Base-by-base conservation (phyloP, 257 asterid species). In the Echites panduratus region DNA sequence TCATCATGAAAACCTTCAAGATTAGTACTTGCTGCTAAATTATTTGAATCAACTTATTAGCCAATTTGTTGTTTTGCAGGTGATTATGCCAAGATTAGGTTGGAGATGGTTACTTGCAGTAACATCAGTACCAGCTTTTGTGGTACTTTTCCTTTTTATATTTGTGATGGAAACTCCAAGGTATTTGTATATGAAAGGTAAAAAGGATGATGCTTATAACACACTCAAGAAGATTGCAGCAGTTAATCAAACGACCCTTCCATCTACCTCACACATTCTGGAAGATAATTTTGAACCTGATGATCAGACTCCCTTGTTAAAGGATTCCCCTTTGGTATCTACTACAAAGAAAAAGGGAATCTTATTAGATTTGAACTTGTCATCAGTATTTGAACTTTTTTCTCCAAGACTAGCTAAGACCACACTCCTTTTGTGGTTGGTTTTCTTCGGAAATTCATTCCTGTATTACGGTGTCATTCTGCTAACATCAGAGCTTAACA, bases 51-150 rank as follows among this genome's bases (percentile, higher is more conserved):
- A n/a, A n/a, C 22, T 7, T 20, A n/a, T 52, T 20, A 49, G 17
- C 4, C 17, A 17, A 11, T 49, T 13, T 17, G 54, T 77, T 50
- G n/a, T n/a, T n/a, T 44, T 75, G 72, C 52, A 90, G 95, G 77
- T 86, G 43, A 57, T 86, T 57, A 79, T 90, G 88, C 92, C 95
- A 45, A n/a, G n/a, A n/a, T n/a, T n/a, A n/a, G n/a, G n/a, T n/a
- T n/a, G n/a, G n/a, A n/a, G n/a, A n/a, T n/a, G 95, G 95, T 78
- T 86, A 79, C 88, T 90, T 76, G 84, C 81, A 17, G 70, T 90
- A 58, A 86, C 92, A 47, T 85, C 92, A 4, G 61, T 81, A 41
- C 92, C 96, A 66, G 80, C 90, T 77, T 78, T 85, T 70, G 82
- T 75, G 35, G 86, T 89, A 32, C 72, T 90, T 71, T 9, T 83